These are phyloP conservation scores for Globisporangium nagaii DNA, from an alignment of 352 stramenopile genomes.

Conservation along the genomic window DNA sequence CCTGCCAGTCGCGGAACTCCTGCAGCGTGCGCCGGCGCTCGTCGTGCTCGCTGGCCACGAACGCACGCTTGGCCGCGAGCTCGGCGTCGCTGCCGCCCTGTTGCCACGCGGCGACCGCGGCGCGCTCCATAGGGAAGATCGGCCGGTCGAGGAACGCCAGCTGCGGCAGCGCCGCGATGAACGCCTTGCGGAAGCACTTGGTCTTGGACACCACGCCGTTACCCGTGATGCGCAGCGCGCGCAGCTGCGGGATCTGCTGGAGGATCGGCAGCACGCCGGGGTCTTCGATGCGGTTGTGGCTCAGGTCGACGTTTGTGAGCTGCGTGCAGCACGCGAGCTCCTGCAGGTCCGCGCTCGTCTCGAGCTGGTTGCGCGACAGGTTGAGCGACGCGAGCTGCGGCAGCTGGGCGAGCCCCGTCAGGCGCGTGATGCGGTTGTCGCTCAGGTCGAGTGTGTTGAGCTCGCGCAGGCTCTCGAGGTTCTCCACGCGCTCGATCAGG, in stretches of 20 bases:
- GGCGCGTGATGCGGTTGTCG: slow-evolving; percentile 84
- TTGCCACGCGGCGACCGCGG: slow-evolving; percentile 81
- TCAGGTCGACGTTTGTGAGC: slow-evolving; percentile 91
- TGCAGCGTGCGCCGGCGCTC: slow-evolving; percentile 57
- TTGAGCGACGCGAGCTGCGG: slow-evolving; percentile 84
- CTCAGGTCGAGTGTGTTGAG: slow-evolving; percentile 21
- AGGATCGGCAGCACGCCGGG: slow-evolving; percentile 74
- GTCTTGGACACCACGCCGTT: slow-evolving; percentile 91
- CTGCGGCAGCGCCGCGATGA: slow-evolving; percentile 79
- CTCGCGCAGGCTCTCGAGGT: not conserved
- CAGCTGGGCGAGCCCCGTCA: slow-evolving; percentile 74
- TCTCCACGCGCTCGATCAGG: slow-evolving; percentile 82
- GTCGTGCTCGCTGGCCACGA: slow-evolving; percentile 78
- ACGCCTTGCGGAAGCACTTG: slow-evolving; percentile 91
- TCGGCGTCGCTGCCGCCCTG: slow-evolving; percentile 88
- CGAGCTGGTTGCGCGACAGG: slow-evolving; percentile 86
- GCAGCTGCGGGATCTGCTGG: slow-evolving; percentile 71
- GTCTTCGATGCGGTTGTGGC: slow-evolving; percentile 89
- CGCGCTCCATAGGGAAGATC: slow-evolving; percentile 90
- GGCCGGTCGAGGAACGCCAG: slow-evolving; percentile 93
- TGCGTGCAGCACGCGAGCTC: slow-evolving; percentile 66
- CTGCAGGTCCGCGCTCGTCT: slow-evolving; percentile 54
- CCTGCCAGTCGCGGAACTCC: slow-evolving; percentile 79
- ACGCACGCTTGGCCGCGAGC: slow-evolving; percentile 53
- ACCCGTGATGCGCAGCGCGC: slow-evolving; percentile 72